Conservation (phyloP, 2,329 filamentous ascomycete species). For the Epichloe typhina region DNA sequence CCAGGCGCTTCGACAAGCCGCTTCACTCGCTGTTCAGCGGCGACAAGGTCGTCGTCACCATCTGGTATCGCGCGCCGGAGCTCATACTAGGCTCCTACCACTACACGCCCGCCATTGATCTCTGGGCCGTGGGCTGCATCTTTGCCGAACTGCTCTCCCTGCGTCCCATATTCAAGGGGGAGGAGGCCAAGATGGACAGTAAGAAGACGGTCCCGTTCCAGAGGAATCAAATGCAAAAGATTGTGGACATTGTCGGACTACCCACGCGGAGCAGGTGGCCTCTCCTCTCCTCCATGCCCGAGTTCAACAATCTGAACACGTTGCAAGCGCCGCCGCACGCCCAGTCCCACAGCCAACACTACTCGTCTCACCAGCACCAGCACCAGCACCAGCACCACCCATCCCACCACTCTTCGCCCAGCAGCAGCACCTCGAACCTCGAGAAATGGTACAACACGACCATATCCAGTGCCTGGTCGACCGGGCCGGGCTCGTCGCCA, state of each 20-base stretch:
- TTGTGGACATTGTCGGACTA: conserved; percentile 88
- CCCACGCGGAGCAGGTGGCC: conserved; percentile 86
- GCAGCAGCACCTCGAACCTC: conserved; percentile 34
- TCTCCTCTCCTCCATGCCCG: conserved; percentile 70
- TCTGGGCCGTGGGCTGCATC: conserved; percentile 97
- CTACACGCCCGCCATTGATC: conserved; percentile 91
- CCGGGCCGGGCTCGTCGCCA: conserved; percentile 22
- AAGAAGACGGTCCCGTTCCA: conserved; percentile 98
- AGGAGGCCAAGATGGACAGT: conserved; percentile 96
- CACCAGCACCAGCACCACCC: conserved; percentile 10
- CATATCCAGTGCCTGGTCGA: conserved; percentile 41
- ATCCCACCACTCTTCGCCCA: no score
- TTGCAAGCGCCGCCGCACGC: conserved; percentile 35
- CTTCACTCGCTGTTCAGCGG: conserved; percentile 82
- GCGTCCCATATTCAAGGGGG: conserved; percentile 96
- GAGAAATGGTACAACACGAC: conserved; percentile 72
- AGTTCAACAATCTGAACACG: conserved; percentile 58
- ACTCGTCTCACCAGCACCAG: conserved; percentile 12
- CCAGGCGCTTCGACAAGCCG: conserved; percentile 86
- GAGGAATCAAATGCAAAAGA: conserved; percentile 97
- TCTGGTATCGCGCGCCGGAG: conserved; percentile 96
- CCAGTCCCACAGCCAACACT: conserved; percentile 20
- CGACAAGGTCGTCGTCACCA: conserved; percentile 97
- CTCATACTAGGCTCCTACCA: conserved; percentile 85
- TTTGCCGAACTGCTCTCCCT: conserved; percentile 87